Evolutionary conservation across 2,329 filamentous ascomycete species (phyloP).

Genomic region (Fusarium pseudonygamai): DNA sequence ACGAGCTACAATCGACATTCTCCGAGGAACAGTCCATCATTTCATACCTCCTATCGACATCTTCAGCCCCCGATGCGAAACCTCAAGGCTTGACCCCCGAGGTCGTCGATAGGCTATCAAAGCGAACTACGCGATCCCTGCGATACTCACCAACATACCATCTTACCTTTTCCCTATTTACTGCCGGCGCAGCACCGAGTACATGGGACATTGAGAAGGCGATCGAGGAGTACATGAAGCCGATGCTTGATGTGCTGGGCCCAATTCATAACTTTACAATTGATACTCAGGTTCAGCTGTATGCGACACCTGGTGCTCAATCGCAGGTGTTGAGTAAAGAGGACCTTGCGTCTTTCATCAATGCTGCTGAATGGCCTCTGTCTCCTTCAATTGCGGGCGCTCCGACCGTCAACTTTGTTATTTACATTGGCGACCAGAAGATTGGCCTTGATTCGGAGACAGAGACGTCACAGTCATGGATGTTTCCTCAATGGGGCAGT

Average conservation of each 20-base stretch:
- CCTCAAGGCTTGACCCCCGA: conserved; percentile 60
- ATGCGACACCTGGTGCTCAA: conserved; percentile 76
- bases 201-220: conserved; percentile 92
- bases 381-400: conserved; percentile 93
- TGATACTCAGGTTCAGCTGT: conserved; percentile 95
- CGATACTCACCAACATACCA: conserved; percentile 96
- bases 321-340: conserved; percentile 78
- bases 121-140: conserved; percentile 83
- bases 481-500: conserved; percentile 94
- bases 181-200: conserved; percentile 78
- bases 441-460: conserved; percentile 62
- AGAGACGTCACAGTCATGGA: conserved; percentile 74
- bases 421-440: conserved; percentile 85
- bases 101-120: conserved; percentile 65
- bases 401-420: conserved; percentile 94
- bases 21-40: conserved; percentile 90
- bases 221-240: conserved; percentile 81
- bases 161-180: conserved; percentile 94
- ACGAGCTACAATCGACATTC: conserved; percentile 80
- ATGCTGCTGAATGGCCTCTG: conserved; percentile 96
- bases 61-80: conserved; percentile 56
- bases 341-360: conserved; percentile 93
- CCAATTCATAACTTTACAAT: conserved; percentile 95
- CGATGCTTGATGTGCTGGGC: conserved; percentile 80
- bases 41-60: conserved; percentile 74